Percentiles rank a stretch among this genome's conserved stretches.
Conservation (phyloP, 1,284 basidiomycete species). For the Rhodotorula mucilaginosa region DNA sequence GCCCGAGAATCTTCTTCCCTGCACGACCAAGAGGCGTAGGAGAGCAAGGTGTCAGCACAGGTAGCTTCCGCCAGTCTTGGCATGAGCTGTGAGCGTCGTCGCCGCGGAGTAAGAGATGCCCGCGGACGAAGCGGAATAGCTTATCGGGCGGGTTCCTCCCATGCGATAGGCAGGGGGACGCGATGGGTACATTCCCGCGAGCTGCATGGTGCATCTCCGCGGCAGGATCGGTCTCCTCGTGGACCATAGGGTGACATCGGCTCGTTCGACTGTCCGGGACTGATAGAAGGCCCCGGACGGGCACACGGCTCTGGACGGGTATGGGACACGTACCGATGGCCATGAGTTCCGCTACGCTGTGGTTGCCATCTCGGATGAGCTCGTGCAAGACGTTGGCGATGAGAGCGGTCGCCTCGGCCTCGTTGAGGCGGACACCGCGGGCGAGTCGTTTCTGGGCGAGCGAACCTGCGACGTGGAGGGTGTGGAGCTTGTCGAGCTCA, state of each 20-base stretch:
- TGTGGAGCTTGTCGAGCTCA: constrained; percentile 50
- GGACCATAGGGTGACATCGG: too few relatives aligned
- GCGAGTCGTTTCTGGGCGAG: constrained; percentile 93
- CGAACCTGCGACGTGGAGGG: constrained; percentile 64
- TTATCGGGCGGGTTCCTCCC: too few relatives aligned
- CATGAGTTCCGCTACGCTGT: constrained; percentile 87
- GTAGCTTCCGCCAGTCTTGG: too few relatives aligned
- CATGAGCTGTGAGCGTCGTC: too few relatives aligned
- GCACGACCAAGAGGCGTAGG: neutral
- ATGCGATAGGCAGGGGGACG: too few relatives aligned
- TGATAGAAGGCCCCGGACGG: neutral
- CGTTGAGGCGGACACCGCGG: constrained; percentile 80
- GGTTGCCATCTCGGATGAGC: constrained; percentile 87
- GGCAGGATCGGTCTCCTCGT: too few relatives aligned
- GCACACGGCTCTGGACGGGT: neutral
- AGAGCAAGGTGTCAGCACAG: neutral
- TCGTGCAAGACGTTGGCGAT: constrained; percentile 91
- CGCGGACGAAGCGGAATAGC: too few relatives aligned
- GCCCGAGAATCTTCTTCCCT: constrained; percentile 79
- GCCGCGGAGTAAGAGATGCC: too few relatives aligned
- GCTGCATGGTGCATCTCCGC: too few relatives aligned
- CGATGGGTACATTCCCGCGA: too few relatives aligned
- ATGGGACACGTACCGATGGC: constrained; percentile 56
- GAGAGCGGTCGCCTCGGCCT: constrained; percentile 82
- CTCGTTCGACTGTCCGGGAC: neutral